Evolutionary conservation across 1,139 yeast genomes (phyloP), one percentile per base, ranked within the genome.

Genomic region (Scheffersomyces titani): DNA sequence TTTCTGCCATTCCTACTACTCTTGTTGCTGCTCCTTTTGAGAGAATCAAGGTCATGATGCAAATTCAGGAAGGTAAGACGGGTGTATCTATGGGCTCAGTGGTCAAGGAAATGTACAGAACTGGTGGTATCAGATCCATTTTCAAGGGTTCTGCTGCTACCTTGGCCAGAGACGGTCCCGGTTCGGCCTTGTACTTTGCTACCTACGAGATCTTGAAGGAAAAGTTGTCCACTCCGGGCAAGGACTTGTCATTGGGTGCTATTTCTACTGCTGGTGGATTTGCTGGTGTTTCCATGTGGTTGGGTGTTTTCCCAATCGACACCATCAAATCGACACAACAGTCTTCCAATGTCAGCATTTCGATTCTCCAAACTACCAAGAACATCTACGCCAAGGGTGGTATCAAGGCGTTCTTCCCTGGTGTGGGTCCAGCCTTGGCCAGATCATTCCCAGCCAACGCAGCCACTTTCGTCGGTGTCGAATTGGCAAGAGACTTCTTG

Each of bases 401-500:
- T 30, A 63, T 92, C 64, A 89, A 87, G 71, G 97, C 96, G 0
- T 94, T 94, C 78, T 94, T 92, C 92, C 98, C 98, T 1, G 98
- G 98, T 59, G 82, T 94, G 44, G 98, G 97, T 0, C 98, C 99
- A 13, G 98, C 98, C 1, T 79, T 94, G 68, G 86, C 92, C 50
- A 85, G 99, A 72, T 89, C 97, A 30, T 93, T 94, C 90, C 98
- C 98, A 2, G 98, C 98, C 22, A 94, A 94, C 72, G 98, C 98
- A 19, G 98, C 98, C 20, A 93, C 98, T 3, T 94, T 94, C 77
- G 84, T 92, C 51, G 99, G 98, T 55, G 98, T 94, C 50, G 99
- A 94, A 72, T 70, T 93, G 58, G 92, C 97, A 16, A 90, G 88
- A 74, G 83, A 85, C 59, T 80, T 88, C 64, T 85, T 91, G 61